phyloP scores from a whole-genome alignment of 257 asterid genomes.

The Forsythia suspensa region DNA sequence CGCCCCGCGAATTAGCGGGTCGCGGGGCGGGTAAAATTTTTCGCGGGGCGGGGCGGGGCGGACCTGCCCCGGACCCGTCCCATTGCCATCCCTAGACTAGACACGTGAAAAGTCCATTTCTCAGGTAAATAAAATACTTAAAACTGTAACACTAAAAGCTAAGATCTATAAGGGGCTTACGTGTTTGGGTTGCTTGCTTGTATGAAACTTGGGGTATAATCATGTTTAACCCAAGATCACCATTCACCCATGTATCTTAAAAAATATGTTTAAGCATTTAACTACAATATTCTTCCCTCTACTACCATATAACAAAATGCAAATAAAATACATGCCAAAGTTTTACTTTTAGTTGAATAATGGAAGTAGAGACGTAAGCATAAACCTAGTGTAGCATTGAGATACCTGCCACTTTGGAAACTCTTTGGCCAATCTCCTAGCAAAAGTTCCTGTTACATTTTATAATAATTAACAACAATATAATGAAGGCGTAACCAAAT shows the following conservation, averaged over 20 bases:
- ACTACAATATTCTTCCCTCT: background rate
- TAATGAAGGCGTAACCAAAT: slow-evolving; percentile 12
- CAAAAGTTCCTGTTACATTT: slow-evolving; percentile 76
- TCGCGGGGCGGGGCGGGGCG: too few species aligned
- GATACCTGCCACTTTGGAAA: slow-evolving; percentile 96
- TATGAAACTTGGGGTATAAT: background rate
- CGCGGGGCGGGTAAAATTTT: too few species aligned
- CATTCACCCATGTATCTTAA: background rate
- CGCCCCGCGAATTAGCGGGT: too few species aligned
- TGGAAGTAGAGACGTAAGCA: slow-evolving; percentile 3
- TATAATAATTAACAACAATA: slow-evolving; percentile 9
- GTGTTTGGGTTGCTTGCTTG: too few species aligned
- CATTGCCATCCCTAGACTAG: too few species aligned
- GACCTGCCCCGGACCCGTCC: too few species aligned
- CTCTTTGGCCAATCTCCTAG: slow-evolving; percentile 87
- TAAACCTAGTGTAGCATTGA: slow-evolving; percentile 11
- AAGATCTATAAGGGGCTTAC: background rate
- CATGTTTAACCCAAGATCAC: background rate
- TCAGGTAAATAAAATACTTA: background rate
- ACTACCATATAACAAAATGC: background rate
- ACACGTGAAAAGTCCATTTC: background rate
- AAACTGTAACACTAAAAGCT: background rate
- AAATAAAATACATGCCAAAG: background rate
- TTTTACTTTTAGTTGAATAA: background rate
- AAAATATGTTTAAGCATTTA: background rate